A percentile compares a stretch with the other conserved stretches of the same genome.
phyloP scores from a whole-genome alignment of 2,329 filamentous ascomycete genomes.

The Annulohypoxylon truncatum region DNA sequence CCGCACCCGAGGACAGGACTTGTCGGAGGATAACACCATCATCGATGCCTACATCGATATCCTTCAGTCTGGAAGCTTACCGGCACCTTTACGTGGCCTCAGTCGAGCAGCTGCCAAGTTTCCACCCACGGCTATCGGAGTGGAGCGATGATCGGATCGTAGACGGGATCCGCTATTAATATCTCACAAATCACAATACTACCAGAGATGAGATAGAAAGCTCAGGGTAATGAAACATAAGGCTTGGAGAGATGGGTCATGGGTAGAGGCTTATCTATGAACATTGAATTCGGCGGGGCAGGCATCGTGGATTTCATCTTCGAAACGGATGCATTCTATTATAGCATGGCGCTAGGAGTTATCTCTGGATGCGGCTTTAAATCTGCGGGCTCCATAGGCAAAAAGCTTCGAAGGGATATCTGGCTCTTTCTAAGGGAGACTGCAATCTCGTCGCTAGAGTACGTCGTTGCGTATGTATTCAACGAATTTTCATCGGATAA shows the following conservation, averaged over 20 bases:
- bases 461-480: neutral
- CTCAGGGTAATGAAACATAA: neutral
- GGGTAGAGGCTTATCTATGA: neutral
- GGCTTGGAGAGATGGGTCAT: neutral
- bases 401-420: neutral
- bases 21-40: slow-evolving; percentile 47
- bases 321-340: neutral
- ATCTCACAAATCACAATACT: neutral
- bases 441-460: neutral
- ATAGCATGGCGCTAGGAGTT: slow-evolving; percentile 14
- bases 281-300: neutral
- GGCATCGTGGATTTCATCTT: neutral
- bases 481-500: neutral
- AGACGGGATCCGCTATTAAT: neutral
- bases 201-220: neutral
- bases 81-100: slow-evolving; percentile 51
- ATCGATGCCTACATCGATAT: slow-evolving; percentile 54
- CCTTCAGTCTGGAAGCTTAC: slow-evolving; percentile 54
- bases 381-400: neutral
- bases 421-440: neutral
- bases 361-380: neutral
- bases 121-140: slow-evolving; percentile 44
- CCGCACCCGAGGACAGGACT: slow-evolving; percentile 54
- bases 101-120: slow-evolving; percentile 52
- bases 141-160: neutral